These are phyloP conservation scores for Talaromyces proteolyticus DNA, from an alignment of 495 filamentous ascomycete species.

Conservation along the genomic window DNA sequence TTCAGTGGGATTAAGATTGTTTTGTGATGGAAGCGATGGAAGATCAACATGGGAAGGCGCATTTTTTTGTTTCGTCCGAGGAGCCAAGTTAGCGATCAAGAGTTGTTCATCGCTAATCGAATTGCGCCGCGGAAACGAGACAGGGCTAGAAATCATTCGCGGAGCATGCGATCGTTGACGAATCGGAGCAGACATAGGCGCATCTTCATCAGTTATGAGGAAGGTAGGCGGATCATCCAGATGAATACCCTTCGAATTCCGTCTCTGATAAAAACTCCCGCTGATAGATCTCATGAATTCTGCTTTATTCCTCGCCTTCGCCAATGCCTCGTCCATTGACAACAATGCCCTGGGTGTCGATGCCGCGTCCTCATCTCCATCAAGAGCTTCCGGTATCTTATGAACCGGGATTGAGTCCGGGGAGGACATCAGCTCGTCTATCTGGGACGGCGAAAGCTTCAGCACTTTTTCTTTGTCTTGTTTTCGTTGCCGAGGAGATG, in stretches of 20 bases:
- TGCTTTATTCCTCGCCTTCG: constrained; percentile 5
- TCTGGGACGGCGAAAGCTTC: constrained; percentile 47
- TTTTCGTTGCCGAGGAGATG: not conserved
- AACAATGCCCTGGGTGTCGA: not conserved
- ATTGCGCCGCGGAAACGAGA: constrained; percentile 2
- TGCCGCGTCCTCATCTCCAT: not conserved
- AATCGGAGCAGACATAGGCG: constrained; percentile 11
- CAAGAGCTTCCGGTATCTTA: constrained; percentile 15
- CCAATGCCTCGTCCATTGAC: not conserved
- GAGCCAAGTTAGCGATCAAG: constrained; percentile 17
- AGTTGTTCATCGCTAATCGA: constrained; percentile 5
- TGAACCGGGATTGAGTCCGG: constrained; percentile 45
- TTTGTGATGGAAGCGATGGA: constrained; percentile 36
- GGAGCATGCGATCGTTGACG: constrained; percentile 27
- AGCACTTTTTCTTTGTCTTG: constrained; percentile 28
- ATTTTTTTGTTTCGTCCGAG: constrained; percentile 27
- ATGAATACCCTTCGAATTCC: constrained; percentile 18
- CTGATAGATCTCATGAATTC: constrained; percentile 6
- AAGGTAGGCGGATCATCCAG: constrained; percentile 19
- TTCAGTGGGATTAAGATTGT: constrained; percentile 18
- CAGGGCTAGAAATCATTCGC: constrained; percentile 33
- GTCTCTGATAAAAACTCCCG: constrained; percentile 9
- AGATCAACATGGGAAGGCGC: constrained; percentile 25
- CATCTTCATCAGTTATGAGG: constrained; percentile 12
- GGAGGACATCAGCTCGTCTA: constrained; percentile 50